Evolutionary conservation across 768 basidiomycete genomes (phyloP).

Genomic region (Mrakia frigida): DNA sequence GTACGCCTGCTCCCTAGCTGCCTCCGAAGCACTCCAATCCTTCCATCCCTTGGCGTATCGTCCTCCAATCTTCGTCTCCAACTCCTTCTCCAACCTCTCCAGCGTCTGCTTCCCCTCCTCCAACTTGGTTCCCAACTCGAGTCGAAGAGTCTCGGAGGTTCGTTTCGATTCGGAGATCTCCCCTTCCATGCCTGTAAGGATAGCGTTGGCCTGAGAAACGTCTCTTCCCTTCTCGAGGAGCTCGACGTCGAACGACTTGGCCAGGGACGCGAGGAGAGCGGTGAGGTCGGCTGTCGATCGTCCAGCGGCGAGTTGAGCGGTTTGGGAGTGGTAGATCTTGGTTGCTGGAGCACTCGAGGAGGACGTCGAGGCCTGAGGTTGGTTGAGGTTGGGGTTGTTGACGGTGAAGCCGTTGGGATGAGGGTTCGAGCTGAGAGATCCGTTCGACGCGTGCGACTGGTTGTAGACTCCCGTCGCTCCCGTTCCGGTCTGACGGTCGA

Average conservation of each 20-base stretch:
- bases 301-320: slow-evolving; percentile 79
- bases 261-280: slow-evolving; percentile 78
- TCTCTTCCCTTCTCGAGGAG: slow-evolving; percentile 86
- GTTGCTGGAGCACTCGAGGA: slow-evolving; percentile 42
- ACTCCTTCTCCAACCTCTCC: slow-evolving; percentile 58
- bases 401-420: not conserved
- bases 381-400: slow-evolving; percentile 36
- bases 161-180: slow-evolving; percentile 84
- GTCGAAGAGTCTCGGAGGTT: slow-evolving; percentile 62
- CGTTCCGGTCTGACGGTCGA: not conserved
- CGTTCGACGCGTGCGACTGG: not conserved
- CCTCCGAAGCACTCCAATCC: slow-evolving; percentile 84
- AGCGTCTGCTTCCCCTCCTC: slow-evolving; percentile 58
- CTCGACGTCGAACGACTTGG: slow-evolving; percentile 85
- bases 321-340: slow-evolving; percentile 74
- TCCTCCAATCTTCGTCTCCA: slow-evolving; percentile 70
- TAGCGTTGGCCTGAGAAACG: slow-evolving; percentile 77
- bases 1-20: slow-evolving; percentile 59
- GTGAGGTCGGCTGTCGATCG: slow-evolving; percentile 79
- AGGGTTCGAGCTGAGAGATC: not conserved
- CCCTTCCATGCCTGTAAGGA: slow-evolving; percentile 77
- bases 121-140: slow-evolving; percentile 60
- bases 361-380: slow-evolving; percentile 41
- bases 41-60: slow-evolving; percentile 84
- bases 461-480: slow-evolving; percentile 15